Evolutionary conservation across 2,329 filamentous ascomycete genomes (phyloP), one percentile per base, ranked within the genome.

Genomic region (Colletotrichum navitas): DNA sequence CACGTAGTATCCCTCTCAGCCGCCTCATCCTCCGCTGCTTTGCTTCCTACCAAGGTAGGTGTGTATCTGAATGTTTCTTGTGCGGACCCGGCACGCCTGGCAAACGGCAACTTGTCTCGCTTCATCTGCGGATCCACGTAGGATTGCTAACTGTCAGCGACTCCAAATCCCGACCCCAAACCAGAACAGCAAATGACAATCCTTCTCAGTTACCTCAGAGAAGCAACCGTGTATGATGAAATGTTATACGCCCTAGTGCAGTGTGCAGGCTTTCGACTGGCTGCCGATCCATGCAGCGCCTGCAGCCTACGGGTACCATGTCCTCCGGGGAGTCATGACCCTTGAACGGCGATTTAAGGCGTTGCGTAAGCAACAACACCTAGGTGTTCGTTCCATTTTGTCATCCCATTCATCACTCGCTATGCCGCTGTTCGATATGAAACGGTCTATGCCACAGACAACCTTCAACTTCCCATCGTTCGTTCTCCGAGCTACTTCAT

Each of bases 321-420:
- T n/a, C 29, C 34, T 49, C n/a, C 41, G 12, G 43, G 54, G 54
- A 61, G 59, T 60, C 66, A 69, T 72, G 36, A 55, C 65, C 65
- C 69, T 68, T 58, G 59, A 55, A 63, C 47, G 32, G 24, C 60
- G 45, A 69, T 64, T 54, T 59, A 64, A 39, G 49, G 34, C 64
- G 58, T 71, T 68, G 58, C 54, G 68, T 52, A 54, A 72, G 69
- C 69, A 72, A 49, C 60, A 36, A 26, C 69, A 60, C 43, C 32
- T 34, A 55, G 54, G 69, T 64, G 65, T 72, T 72, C 69, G 63
- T 72, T 72, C 59, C 69, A 72, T 64, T 60, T 60, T 54, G 64
- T 59, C 69, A 63, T 59, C 68, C 65, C 68, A 68, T 68, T 59
- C 68, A 68, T 68, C 58, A 63, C 47, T n/a, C 24, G 18, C 18